Evolutionary conservation across 108 stramenopile species (phyloP).

Genomic region (Cyclotella distinguenda): DNA sequence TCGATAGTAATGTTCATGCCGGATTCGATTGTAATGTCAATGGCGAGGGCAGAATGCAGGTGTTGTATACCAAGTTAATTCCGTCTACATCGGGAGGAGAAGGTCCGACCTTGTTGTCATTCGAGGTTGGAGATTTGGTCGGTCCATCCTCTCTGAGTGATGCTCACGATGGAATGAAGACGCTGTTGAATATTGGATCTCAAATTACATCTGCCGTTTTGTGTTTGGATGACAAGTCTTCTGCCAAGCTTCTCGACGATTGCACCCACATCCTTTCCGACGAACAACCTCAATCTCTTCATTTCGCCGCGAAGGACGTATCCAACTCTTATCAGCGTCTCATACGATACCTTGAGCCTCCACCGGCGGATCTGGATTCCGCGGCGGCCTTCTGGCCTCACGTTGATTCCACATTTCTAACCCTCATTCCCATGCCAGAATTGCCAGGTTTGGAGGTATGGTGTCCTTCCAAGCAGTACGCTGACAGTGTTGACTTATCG

Average conservation of each 20-base stretch:
- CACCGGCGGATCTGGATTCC: conserved; percentile 1
- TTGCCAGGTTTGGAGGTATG: conserved; percentile 47
- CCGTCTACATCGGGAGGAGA: background rate
- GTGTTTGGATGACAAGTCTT: conserved; percentile 24
- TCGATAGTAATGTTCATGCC: conserved; percentile 30
- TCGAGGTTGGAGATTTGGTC: conserved; percentile 35
- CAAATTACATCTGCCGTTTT: conserved; percentile 49
- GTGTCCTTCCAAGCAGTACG: conserved; percentile 21
- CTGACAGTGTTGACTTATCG: background rate
- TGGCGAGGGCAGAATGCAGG: conserved; percentile 34
- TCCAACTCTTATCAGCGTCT: conserved; percentile 46
- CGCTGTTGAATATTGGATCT: conserved; percentile 33
- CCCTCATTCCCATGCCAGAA: conserved; percentile 45
- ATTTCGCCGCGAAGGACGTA: conserved; percentile 6
- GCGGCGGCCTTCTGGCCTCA: conserved; percentile 38
- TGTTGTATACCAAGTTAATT: conserved; percentile 24
- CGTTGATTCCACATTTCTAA: conserved; percentile 43
- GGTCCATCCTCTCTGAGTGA: conserved; percentile 13
- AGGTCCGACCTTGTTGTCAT: conserved; percentile 16
- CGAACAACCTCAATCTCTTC: background rate
- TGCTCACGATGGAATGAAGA: conserved; percentile 39
- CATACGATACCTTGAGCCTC: conserved; percentile 43
- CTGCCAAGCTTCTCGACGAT: conserved; percentile 39
- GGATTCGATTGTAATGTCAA: conserved; percentile 45
- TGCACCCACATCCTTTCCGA: background rate